phyloP scores from a whole-genome alignment of 2,329 filamentous ascomycete species.

The Helicocarpus griseus region DNA sequence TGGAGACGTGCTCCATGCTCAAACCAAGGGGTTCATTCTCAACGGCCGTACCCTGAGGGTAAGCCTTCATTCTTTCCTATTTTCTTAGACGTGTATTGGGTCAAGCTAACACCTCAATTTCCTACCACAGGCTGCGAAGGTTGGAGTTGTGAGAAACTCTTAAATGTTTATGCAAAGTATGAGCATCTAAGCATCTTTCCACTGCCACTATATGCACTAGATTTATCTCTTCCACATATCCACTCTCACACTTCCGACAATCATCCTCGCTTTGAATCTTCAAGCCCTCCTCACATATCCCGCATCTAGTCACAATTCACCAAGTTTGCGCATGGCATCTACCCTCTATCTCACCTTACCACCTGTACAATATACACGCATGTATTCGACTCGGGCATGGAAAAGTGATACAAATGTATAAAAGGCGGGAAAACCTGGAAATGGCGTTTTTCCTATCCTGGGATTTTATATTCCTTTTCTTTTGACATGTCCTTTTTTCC shows the following conservation, averaged over 20 bases:
- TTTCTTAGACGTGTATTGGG: neutral
- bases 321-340: neutral
- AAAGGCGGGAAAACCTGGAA: neutral
- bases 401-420: neutral
- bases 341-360: neutral
- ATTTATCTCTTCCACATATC: neutral
- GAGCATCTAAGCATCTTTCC: neutral
- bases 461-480: neutral
- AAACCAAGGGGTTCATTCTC: constrained; percentile 91
- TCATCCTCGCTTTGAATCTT: neutral
- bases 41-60: constrained; percentile 78
- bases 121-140: constrained; percentile 62
- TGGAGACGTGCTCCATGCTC: constrained; percentile 79
- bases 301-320: neutral
- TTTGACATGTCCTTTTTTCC: neutral
- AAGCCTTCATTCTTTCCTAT: constrained; percentile 14
- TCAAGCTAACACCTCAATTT: constrained; percentile 10
- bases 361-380: constrained; percentile 2
- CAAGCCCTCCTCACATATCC: neutral
- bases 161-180: constrained; percentile 17
- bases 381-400: neutral
- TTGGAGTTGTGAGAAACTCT: constrained; percentile 84
- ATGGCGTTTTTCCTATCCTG: constrained; percentile 2
- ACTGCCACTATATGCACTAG: neutral
- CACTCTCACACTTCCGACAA: neutral